A percentile compares a stretch with the other conserved stretches of the same genome.
These are phyloP conservation scores for Cadophora malorum DNA, from an alignment of 2,329 filamentous ascomycete species.

Conservation along the genomic window DNA sequence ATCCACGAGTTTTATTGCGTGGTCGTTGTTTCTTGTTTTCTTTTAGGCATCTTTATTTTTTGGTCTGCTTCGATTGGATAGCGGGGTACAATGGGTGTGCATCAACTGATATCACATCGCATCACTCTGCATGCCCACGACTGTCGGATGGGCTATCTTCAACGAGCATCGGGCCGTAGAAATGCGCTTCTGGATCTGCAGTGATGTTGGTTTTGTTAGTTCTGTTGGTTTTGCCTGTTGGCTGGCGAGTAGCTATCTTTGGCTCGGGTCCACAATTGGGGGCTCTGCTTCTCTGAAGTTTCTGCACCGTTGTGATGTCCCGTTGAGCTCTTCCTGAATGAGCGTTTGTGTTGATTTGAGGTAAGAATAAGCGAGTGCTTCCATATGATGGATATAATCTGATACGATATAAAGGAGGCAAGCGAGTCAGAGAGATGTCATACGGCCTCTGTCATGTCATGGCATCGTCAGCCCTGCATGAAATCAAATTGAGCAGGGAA, in stretches of 20 bases:
- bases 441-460: neutral
- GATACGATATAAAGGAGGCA: neutral
- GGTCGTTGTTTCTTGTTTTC: too few relatives aligned
- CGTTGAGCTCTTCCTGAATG: neutral
- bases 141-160: neutral
- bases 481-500: neutral
- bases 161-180: slow-evolving; percentile 1
- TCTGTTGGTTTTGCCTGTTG: neutral
- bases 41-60: neutral
- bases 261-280: too few relatives aligned
- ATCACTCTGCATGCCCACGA: neutral
- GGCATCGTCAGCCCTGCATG: slow-evolving; percentile 21
- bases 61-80: neutral
- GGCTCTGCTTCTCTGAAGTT: neutral
- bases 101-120: neutral
- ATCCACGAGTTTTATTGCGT: neutral
- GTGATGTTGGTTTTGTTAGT: neutral
- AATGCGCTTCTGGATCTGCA: neutral
- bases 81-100: too few relatives aligned
- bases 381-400: neutral
- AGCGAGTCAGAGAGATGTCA: neutral
- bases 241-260: too few relatives aligned
- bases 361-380: neutral
- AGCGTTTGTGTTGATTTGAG: neutral
- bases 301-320: neutral